A percentile compares a stretch with the other conserved stretches of the same genome.
Conservation (phyloP, 1,139 yeast genomes). For the Yamadazyma sp. region DNA sequence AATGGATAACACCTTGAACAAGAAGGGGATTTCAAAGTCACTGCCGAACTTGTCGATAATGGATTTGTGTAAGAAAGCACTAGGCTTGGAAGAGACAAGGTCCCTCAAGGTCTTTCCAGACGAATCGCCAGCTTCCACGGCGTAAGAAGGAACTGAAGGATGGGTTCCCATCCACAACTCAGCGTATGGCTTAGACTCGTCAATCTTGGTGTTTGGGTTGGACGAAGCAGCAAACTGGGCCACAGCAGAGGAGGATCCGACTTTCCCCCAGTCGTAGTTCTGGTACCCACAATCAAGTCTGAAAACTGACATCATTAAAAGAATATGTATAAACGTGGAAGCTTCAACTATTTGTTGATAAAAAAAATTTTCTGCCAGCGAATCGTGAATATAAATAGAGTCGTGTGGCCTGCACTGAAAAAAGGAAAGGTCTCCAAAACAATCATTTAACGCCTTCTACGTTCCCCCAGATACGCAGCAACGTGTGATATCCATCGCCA, state of each 20-base stretch:
- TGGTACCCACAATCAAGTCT: slow-evolving; percentile 61
- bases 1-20: slow-evolving; percentile 91
- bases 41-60: slow-evolving; percentile 69
- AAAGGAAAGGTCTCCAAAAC: too few relatives aligned
- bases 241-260: slow-evolving; percentile 82
- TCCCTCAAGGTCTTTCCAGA: slow-evolving; percentile 60
- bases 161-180: slow-evolving; percentile 99
- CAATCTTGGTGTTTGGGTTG: slow-evolving; percentile 57
- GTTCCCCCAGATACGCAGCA: too few relatives aligned
- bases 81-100: slow-evolving; percentile 61
- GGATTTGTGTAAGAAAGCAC: slow-evolving; percentile 52
- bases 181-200: slow-evolving; percentile 78
- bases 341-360: not conserved
- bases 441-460: too few relatives aligned
- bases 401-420: not conserved
- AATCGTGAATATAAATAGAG: slow-evolving; percentile 1
- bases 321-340: not conserved
- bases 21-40: slow-evolving; percentile 75
- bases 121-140: slow-evolving; percentile 34
- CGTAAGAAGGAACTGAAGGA: slow-evolving; percentile 83
- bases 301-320: slow-evolving; percentile 23
- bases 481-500: too few relatives aligned
- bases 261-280: slow-evolving; percentile 84
- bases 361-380: not conserved
- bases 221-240: slow-evolving; percentile 81